These are phyloP conservation scores for Solanum rostratum DNA, from an alignment of 257 asterid genomes.

Conservation along the genomic window DNA sequence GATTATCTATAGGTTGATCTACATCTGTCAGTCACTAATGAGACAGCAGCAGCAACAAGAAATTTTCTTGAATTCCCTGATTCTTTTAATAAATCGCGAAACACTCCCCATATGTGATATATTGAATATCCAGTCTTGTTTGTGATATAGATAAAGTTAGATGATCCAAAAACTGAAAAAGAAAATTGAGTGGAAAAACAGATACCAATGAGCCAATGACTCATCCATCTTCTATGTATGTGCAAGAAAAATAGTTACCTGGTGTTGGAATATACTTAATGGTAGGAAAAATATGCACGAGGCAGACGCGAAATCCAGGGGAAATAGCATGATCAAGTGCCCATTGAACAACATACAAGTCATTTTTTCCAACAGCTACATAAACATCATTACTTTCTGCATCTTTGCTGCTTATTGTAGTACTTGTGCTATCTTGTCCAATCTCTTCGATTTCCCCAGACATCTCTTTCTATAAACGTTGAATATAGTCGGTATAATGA, in stretches of 20 bases:
- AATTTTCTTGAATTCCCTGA: background rate
- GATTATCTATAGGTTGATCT: background rate
- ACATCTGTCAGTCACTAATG: background rate
- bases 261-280: constrained; percentile 53
- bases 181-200: background rate
- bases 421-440: constrained; percentile 30
- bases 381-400: constrained; percentile 41
- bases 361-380: constrained; percentile 68
- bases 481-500: background rate
- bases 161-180: background rate
- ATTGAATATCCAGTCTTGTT: background rate
- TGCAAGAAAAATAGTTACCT: constrained; percentile 19
- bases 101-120: background rate
- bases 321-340: constrained; percentile 46
- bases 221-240: background rate
- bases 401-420: constrained; percentile 8
- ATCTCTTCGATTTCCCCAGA: constrained; percentile 73
- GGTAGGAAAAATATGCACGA: constrained; percentile 56
- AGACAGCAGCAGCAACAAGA: background rate
- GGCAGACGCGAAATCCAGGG: constrained; percentile 41
- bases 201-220: background rate
- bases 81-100: background rate
- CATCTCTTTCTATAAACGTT: background rate
- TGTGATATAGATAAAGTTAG: background rate
- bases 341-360: constrained; percentile 58